Evolutionary conservation across 257 asterid genomes (phyloP).

Genomic region (Gardenia jasminoides): DNA sequence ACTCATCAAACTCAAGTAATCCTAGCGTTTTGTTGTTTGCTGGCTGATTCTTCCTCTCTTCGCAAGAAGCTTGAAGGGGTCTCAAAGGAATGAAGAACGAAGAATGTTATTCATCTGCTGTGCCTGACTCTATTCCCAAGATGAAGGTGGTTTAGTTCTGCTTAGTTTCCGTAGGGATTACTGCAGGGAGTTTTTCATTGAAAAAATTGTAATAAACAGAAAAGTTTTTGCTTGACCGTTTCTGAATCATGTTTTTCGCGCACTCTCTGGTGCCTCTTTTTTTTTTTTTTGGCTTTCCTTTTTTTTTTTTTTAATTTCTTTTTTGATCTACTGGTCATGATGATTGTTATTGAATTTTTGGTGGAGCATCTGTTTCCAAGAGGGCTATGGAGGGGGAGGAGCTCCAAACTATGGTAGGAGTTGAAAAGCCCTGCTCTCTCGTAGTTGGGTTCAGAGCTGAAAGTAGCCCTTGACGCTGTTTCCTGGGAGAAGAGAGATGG

Average conservation of each 20-base stretch:
- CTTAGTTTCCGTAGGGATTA: constrained; percentile 1
- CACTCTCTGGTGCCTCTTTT: neutral
- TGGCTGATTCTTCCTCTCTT: neutral
- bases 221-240: constrained; percentile 3
- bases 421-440: no score
- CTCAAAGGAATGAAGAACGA: constrained; percentile 7
- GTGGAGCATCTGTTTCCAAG: no score
- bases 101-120: constrained; percentile 7
- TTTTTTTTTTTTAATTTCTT: neutral
- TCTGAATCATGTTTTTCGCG: neutral
- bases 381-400: no score
- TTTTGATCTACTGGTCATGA: neutral
- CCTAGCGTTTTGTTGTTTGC: constrained; percentile 4
- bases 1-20: constrained; percentile 13
- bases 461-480: no score
- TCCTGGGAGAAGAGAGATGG: no score
- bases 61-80: neutral
- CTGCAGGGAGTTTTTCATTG: constrained; percentile 1
- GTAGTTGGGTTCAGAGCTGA: no score
- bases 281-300: no score
- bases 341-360: no score
- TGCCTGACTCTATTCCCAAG: neutral
- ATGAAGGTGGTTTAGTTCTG: constrained; percentile 4
- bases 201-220: constrained; percentile 17
- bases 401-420: no score